These are phyloP conservation scores for Pholiota microspora DNA, from an alignment of 768 basidiomycete genomes.

Conservation along the genomic window DNA sequence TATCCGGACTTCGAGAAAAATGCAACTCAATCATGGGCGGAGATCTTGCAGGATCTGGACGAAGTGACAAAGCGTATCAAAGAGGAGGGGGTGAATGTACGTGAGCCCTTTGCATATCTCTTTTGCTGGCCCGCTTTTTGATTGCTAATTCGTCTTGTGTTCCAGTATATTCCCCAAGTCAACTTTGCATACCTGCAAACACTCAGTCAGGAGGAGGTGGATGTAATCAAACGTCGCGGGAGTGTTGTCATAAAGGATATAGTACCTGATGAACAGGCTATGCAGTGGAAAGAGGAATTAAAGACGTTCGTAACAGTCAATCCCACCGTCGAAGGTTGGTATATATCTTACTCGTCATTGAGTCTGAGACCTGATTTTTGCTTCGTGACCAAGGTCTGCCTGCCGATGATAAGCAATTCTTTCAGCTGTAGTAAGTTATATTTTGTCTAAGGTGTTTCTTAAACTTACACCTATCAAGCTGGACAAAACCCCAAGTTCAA, in stretches of 20 bases:
- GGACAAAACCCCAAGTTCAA: slow-evolving; percentile 55
- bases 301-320: slow-evolving; percentile 57
- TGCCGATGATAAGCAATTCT: slow-evolving; percentile 65
- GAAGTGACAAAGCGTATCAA: slow-evolving; percentile 42
- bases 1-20: slow-evolving; percentile 51
- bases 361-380: background rate
- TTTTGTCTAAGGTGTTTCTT: slow-evolving; percentile 5
- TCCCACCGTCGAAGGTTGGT: slow-evolving; percentile 51
- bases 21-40: slow-evolving; percentile 54
- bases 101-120: slow-evolving; percentile 15
- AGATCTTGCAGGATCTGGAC: slow-evolving; percentile 52
- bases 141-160: background rate
- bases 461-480: slow-evolving; percentile 22
- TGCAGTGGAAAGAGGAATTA: slow-evolving; percentile 55
- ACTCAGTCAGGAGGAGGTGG: slow-evolving; percentile 43
- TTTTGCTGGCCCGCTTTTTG: background rate
- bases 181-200: slow-evolving; percentile 51
- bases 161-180: slow-evolving; percentile 61
- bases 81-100: slow-evolving; percentile 48
- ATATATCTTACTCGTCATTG: background rate
- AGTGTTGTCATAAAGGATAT: slow-evolving; percentile 61
- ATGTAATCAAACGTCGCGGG: slow-evolving; percentile 51
- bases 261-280: slow-evolving; percentile 54
- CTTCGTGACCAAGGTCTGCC: slow-evolving; percentile 43
- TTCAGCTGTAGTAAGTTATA: slow-evolving; percentile 62